Base-by-base conservation (phyloP, 257 asterid species). In the Rubia yunnanensis region DNA sequence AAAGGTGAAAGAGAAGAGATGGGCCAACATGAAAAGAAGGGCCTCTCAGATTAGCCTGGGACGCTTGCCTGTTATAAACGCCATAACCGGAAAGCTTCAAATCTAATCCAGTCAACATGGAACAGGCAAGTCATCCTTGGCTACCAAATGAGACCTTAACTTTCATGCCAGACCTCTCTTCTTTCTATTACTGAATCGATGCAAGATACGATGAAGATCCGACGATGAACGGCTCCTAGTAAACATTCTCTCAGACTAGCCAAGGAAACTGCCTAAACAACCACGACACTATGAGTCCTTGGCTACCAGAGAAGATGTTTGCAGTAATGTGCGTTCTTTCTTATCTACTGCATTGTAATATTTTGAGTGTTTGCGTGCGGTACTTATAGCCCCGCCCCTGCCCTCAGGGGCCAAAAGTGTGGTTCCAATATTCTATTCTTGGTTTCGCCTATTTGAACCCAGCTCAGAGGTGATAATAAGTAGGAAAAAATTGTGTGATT, bases 281-380 rank as follows among this genome's bases (percentile, higher is more conserved):
- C 82, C 75, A 69, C 69, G 14, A 30, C 35, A 59, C 22, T 34
- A 36, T 3, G 22, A 46, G n/a, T 85, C 88, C 88, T 83, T 83
- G 92, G 92, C 88, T 85, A 83, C 82, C 88, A 66, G 77, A 85
- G 78, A 23, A 59, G 73, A 39, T 77, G 63, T 83, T 80, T 69
- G 38, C 78, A 77, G 68, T 70, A 86, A 74, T 78, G 73, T 39
- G 56, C 76, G 77, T 67, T 41, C 81, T 54, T 10, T 14, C 5
- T 44, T 83, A 65, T 70, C 28, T 14, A 9, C 31, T 54, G 15
- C 54, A 11, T 2, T 70, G 63, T 55, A 24, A 26, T 7, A 46
- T 7, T n/a, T 6, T 11, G 48, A 63, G 62, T 4, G 31, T 46
- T 66, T 58, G 27, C 23, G 4, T 1, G 5, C 20, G 22, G 44